A percentile compares a stretch with the other conserved stretches of the same genome.
These are phyloP conservation scores for Entophlyctis helioformis DNA, from an alignment of 192 early-diverging fungal genomes.

Conservation along the genomic window DNA sequence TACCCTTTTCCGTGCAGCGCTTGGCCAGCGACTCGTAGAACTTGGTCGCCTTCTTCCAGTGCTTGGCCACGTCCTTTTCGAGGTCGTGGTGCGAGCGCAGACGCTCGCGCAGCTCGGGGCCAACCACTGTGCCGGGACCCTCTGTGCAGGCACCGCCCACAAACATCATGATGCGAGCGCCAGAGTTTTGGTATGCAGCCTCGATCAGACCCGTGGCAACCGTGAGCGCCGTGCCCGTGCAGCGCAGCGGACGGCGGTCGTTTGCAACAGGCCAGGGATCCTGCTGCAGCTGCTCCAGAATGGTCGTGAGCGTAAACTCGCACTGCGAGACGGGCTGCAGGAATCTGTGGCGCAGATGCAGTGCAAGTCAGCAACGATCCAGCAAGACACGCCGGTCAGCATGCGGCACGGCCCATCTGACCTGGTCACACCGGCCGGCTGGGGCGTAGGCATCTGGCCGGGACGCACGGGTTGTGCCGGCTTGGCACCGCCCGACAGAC, in stretches of 20 bases:
- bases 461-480: too few species aligned
- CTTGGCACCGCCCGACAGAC: conserved; percentile 38
- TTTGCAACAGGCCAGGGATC: conserved; percentile 93
- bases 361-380: too few species aligned
- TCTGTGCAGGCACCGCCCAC: conserved; percentile 85
- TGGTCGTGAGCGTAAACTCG: conserved; percentile 89
- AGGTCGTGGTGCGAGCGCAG: conserved; percentile 98
- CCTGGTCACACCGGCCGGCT: conserved; percentile 11
- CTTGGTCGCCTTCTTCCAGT: conserved; percentile 91
- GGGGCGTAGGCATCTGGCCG: conserved; percentile 22
- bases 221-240: conserved; percentile 88
- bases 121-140: conserved; percentile 92
- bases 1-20: conserved; percentile 75
- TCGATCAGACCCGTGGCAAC: conserved; percentile 87
- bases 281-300: conserved; percentile 91
- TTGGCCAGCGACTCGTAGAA: conserved; percentile 85
- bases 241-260: conserved; percentile 82
- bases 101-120: conserved; percentile 79
- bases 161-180: conserved; percentile 88
- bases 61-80: conserved; percentile 84
- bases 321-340: conserved; percentile 86
- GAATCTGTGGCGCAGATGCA: conserved; percentile 48
- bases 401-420: too few species aligned
- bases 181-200: conserved; percentile 82
- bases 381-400: neutral